Conservation (phyloP, 1,284 basidiomycete species). For the Cryptococcus hybrid region DNA sequence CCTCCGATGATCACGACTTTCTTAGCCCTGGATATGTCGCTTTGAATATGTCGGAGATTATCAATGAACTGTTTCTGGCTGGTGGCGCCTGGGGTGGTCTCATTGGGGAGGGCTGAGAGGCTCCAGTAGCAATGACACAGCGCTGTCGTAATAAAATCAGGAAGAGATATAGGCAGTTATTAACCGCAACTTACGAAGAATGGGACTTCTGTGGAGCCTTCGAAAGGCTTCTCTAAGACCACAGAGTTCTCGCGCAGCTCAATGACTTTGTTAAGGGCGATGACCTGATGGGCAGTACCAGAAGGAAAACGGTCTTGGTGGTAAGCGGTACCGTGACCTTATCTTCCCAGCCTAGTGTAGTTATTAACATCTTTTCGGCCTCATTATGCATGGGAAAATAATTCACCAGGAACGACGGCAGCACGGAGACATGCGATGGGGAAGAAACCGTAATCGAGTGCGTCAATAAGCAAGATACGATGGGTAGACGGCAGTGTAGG, state of each 20-base stretch:
- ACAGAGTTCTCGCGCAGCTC: conserved; percentile 38
- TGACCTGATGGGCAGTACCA: conserved; percentile 33
- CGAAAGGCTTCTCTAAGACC: conserved; percentile 42
- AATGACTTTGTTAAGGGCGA: conserved; percentile 40
- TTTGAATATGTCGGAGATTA: conserved; percentile 29
- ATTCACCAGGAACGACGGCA: conserved; percentile 47
- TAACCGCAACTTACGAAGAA: conserved; percentile 43
- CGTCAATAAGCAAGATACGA: conserved; percentile 52
- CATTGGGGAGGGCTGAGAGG: conserved; percentile 43
- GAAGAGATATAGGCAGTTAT: neutral
- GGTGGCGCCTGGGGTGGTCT: conserved; percentile 26
- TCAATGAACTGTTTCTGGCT: conserved; percentile 21
- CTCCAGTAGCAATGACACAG: conserved; percentile 44
- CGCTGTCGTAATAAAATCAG: conserved; percentile 16
- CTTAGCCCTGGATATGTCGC: conserved; percentile 31
- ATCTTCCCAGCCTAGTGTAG: conserved; percentile 44
- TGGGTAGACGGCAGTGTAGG: conserved; percentile 41
- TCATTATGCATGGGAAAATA: too few relatives aligned
- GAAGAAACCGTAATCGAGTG: conserved; percentile 42
- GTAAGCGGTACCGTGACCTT: conserved; percentile 37
- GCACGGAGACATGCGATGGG: conserved; percentile 47
- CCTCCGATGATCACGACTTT: conserved; percentile 49
- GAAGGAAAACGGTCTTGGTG: conserved; percentile 39
- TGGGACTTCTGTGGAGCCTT: conserved; percentile 42
- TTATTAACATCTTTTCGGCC: neutral